Conservation (phyloP, 441 rosid genomes). For the Croton laevigatus region DNA sequence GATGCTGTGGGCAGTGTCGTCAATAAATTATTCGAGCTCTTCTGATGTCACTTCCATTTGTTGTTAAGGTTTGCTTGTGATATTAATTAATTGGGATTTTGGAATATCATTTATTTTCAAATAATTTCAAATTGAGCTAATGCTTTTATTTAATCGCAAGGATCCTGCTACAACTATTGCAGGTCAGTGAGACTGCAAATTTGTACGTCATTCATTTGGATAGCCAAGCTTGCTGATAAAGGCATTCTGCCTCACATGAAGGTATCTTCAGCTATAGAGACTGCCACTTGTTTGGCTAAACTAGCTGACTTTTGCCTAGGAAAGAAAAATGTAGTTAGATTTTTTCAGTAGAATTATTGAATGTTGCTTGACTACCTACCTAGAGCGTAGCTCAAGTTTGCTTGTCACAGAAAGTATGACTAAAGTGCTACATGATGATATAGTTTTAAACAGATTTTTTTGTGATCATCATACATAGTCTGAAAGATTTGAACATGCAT, state of each 20-base stretch:
- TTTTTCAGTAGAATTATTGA: neutral
- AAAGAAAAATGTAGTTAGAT: neutral
- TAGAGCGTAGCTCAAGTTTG: no score
- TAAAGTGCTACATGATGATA: no score
- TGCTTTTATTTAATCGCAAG: conserved; percentile 43
- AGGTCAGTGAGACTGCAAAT: no score
- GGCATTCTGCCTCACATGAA: no score
- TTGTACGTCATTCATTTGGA: no score
- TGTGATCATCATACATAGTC: no score
- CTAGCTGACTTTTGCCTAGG: neutral
- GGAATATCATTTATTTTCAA: conserved; percentile 1
- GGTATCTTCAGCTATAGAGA: conserved; percentile 36
- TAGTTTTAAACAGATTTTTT: no score
- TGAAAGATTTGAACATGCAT: neutral
- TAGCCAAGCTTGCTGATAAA: no score
- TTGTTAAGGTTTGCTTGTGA: conserved; percentile 58
- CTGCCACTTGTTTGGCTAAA: conserved; percentile 4
- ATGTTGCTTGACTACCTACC: neutral
- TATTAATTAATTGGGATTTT: conserved; percentile 7
- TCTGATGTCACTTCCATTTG: conserved; percentile 78
- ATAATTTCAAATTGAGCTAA: neutral
- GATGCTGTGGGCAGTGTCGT: conserved; percentile 85
- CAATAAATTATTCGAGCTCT: conserved; percentile 89
- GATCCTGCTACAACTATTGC: conserved; percentile 80
- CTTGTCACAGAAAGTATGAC: no score